Evolutionary conservation across 176 grass and related monocot species (phyloP), one percentile per base, ranked within the genome.

Genomic region (Rhynchospora pubera): DNA sequence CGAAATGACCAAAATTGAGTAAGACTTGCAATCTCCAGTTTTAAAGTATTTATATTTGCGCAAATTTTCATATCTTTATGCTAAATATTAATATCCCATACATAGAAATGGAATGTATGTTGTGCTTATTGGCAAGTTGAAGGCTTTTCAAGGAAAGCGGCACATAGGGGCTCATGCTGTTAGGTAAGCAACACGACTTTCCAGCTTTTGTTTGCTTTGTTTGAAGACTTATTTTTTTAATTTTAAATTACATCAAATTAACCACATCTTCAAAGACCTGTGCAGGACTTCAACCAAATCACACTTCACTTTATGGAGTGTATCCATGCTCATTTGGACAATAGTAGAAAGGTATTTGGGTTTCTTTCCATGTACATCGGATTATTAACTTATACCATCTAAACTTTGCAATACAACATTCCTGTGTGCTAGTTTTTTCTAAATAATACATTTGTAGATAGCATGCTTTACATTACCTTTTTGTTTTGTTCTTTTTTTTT

Each of bases 121-220:
- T 51, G 82, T 86, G 55, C 85, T 98, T 60, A 87, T 65, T 88
- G 96, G 96, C 23, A 89, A 84, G 44, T 87, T 98, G 79, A 98
- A 94, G 88, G 84, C 90, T 57, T 98, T 98, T 70, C 96, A 94
- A 90, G 96, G 96, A 62, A 98, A 93, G 61, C 85, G 82, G 24
- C 87, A 94, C 63, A 62, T 94, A 5, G 76, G 89, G 71, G 92
- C 96, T 34, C 92, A 89, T 88, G 86, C 84, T 76, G 90, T 93
- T 22, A 86, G 96, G 96, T 98, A 62, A 91, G 84, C 63, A 71
- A 65, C 83, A 48, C 55, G 43, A 65, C 80, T 22, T 66, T 84
- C 16, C 69, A 84, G 75, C 5, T 58, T 56, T 32, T 53, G 11
- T 81, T 42, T 10, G 39, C 28, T 60, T 51, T 6, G 26, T 86